phyloP scores from a whole-genome alignment of 2,329 filamentous ascomycete genomes.

The Karstenula rhodostoma region DNA sequence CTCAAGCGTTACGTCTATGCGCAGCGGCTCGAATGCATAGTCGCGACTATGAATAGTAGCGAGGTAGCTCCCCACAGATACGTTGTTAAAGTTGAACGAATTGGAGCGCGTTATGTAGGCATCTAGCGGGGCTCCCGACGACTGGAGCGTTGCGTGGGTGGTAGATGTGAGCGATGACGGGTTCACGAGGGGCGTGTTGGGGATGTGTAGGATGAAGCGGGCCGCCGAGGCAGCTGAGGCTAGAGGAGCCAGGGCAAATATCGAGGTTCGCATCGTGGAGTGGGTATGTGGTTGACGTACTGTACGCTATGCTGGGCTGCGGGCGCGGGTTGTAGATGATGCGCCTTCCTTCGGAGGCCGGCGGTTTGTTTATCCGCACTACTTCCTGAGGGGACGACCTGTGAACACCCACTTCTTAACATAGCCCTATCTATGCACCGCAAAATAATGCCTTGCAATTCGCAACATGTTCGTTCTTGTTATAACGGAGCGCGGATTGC shows the following conservation, averaged over 20 bases:
- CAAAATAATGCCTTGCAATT: background rate
- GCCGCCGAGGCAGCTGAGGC: constrained; percentile 53
- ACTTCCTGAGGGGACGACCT: background rate
- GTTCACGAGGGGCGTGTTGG: constrained; percentile 54
- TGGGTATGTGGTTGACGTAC: constrained; percentile 12
- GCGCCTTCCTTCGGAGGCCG: constrained; percentile 13
- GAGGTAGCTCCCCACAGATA: constrained; percentile 78
- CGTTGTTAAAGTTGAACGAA: constrained; percentile 77
- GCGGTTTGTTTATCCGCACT: constrained; percentile 2
- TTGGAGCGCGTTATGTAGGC: constrained; percentile 73
- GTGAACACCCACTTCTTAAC: background rate
- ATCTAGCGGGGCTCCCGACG: constrained; percentile 57
- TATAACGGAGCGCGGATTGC: no score
- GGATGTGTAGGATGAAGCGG: constrained; percentile 61
- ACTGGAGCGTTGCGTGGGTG: constrained; percentile 72
- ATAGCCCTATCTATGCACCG: background rate
- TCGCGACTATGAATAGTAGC: constrained; percentile 80
- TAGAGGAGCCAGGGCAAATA: constrained; percentile 52
- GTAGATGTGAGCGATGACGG: constrained; percentile 61
- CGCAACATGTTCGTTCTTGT: no score
- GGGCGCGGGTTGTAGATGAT: constrained; percentile 10
- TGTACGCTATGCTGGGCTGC: constrained; percentile 7
- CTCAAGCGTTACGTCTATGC: constrained; percentile 72
- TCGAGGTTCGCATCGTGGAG: constrained; percentile 41
- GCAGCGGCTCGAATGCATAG: constrained; percentile 78